These are phyloP conservation scores for Exutisphaerella laricina DNA, from an alignment of 2,329 filamentous ascomycete species.

Conservation along the genomic window DNA sequence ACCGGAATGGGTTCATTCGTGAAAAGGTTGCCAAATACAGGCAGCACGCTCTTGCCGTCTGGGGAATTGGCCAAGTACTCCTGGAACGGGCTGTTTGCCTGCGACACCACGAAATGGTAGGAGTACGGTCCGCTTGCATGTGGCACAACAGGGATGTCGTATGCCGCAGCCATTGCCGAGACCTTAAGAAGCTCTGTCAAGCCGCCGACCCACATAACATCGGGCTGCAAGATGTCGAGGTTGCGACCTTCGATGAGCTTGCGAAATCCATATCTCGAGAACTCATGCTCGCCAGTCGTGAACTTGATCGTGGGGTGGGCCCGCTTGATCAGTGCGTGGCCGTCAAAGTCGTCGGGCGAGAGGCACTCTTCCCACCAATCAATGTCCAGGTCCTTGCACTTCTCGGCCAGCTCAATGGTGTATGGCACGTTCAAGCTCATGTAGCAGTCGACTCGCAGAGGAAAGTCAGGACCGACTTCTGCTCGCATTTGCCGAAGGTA, in stretches of 20 bases:
- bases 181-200: constrained; percentile 89
- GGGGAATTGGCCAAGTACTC: constrained; percentile 92
- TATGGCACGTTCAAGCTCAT: constrained; percentile 93
- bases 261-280: constrained; percentile 88
- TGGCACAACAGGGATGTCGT: constrained; percentile 92
- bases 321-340: constrained; percentile 81
- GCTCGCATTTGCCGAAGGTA: constrained; percentile 81
- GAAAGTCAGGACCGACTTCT: constrained; percentile 81
- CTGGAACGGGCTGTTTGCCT: constrained; percentile 90
- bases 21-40: constrained; percentile 89
- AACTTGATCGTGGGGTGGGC: constrained; percentile 89
- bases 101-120: constrained; percentile 92
- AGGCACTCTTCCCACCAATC: constrained; percentile 98
- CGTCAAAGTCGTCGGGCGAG: constrained; percentile 85
- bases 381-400: constrained; percentile 75
- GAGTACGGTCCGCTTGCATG: constrained; percentile 91
- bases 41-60: constrained; percentile 81
- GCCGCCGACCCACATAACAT: constrained; percentile 96
- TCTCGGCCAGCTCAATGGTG: constrained; percentile 84
- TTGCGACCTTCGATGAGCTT: constrained; percentile 89
- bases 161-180: constrained; percentile 80
- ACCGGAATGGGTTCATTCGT: constrained; percentile 82
- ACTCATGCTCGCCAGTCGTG: constrained; percentile 94
- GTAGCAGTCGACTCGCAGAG: constrained; percentile 93
- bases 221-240: constrained; percentile 88